A percentile compares a stretch with the other conserved stretches of the same genome.
These are phyloP conservation scores for Paraphoma chrysanthemicola DNA, from an alignment of 2,329 filamentous ascomycete genomes.

Conservation along the genomic window DNA sequence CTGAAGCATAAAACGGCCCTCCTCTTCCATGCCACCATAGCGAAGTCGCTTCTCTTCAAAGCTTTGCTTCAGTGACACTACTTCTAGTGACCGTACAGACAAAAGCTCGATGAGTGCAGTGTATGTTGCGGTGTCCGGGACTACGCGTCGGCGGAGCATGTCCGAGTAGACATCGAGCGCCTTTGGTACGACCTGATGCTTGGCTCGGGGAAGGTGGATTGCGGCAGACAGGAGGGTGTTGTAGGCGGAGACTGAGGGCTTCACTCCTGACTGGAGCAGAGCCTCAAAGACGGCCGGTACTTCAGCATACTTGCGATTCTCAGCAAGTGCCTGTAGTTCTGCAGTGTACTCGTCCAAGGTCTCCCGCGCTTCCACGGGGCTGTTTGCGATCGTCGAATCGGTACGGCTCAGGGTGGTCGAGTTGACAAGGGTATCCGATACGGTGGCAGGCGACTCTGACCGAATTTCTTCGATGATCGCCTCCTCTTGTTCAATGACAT, in stretches of 20 bases:
- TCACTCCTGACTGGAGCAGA: conserved; percentile 82
- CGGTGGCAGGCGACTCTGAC: conserved; percentile 40
- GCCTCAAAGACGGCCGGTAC: conserved; percentile 91
- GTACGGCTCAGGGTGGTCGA: conserved; percentile 35
- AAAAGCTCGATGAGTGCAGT: conserved; percentile 85
- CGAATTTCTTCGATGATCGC: conserved; percentile 36
- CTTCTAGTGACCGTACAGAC: conserved; percentile 79
- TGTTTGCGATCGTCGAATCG: conserved; percentile 63
- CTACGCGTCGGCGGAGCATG: conserved; percentile 86
- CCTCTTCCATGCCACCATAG: conserved; percentile 84
- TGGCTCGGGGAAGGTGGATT: conserved; percentile 79
- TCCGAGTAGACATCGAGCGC: conserved; percentile 94
- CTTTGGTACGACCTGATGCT: conserved; percentile 85
- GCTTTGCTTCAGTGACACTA: conserved; percentile 72
- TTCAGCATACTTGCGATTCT: conserved; percentile 77
- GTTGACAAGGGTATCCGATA: conserved; percentile 36
- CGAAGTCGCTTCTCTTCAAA: conserved; percentile 84
- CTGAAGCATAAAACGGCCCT: conserved; percentile 84
- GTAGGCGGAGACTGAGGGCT: conserved; percentile 85
- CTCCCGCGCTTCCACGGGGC: conserved; percentile 56
- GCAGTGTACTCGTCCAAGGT: conserved; percentile 75
- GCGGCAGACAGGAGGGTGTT: conserved; percentile 87
- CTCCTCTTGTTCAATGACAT: conserved; percentile 40
- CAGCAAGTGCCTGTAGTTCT: conserved; percentile 76
- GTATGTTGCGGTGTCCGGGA: conserved; percentile 85